Base-by-base conservation (phyloP, 176 grass and related monocot species). In the Dactylis glomerata region DNA sequence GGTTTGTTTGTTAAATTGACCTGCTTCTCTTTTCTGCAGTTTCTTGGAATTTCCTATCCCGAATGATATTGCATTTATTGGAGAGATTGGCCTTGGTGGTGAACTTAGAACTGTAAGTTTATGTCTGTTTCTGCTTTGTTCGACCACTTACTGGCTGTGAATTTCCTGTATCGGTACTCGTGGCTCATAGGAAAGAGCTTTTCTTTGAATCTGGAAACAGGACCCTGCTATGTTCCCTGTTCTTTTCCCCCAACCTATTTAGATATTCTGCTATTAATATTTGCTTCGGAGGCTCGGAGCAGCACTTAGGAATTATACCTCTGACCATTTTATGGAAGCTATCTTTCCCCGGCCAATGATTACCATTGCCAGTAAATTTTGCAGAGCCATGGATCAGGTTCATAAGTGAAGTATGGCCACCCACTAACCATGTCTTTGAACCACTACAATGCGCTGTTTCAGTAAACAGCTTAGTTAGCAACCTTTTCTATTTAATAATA, bases 21-120 rank as follows among this genome's bases (percentile, higher is more conserved):
- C 45, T 11, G 49, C 66, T 70, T 85, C 42, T 81, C 57, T 23
- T 77, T 58, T 82, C n/a, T 90, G 81, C 89, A 98, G 96, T 90
- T 95, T 95, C 89, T 83, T 98, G 81, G 96, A 95, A 74, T 90
- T 77, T 81, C 93, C 96, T 26, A 86, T 98, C 68, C 96, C 96
- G 77, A 93, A 95, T 88, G 92, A 95, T 68, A 51, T 95, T 77
- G 93, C 91, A 80, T 98, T 98, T 85, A 98, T 98, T 50, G 96
- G 96, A 86, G 96, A 98, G 78, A 37, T 98, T 9, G 96, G 93
- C 62, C 91, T 98, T 2, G 93, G 93, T 19, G 93, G 96, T 71
- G 93, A 92, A 83, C 91, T 98, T 92, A 90, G 93, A 45, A 71
- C 78, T 69, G 96, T 98, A 90, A 92, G 92, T 92, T 46, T 34